Evolutionary conservation across 1,139 yeast species (phyloP), one percentile per base, ranked within the genome.

Genomic region (Eremothecium coryli): DNA sequence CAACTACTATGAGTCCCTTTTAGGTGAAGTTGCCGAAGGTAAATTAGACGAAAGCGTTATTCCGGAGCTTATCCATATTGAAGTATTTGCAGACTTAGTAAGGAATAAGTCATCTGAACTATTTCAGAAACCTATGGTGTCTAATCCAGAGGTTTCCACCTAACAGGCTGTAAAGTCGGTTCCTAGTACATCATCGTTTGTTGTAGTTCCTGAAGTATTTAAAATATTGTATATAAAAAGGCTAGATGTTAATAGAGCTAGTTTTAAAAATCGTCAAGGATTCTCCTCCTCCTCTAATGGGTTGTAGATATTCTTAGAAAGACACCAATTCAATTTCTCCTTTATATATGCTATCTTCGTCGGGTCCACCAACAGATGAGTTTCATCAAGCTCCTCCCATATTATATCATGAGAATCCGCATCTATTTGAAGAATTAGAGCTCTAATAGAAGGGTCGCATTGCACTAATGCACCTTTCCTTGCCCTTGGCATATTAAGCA

Each of bases 361-460:
- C 24, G 79, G 79, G 44, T 82, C 90, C 20, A 90, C 80, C 40
- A 90, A 64, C 18, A 90, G 60, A 58, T 90, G 96, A 1, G 93
- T 82, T 28, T 88, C 96, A 54, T 90, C 97, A 32, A 90, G 67
- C 49, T 88, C 97, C 39, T 77, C 82, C 12, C 79, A 66, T 4
- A 86, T 81, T 4, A 85, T 78, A 39, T 86, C 93, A 28, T 69
- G 62, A 31, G 46, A 43, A 26, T 71, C 72, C 0, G 82, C 63
- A 56, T 86, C 95, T 27, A 86, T 81, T 50, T 79, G 82, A 23
- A 88, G 61, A 4, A 90, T 82, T 34, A 90, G 65, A 0, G 97
- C 95, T 42, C 78, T 70, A 42, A 90, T 86, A 1, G 96, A 84
- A 1, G 98, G 96, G 56, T 90, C 98, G 58, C 96, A 62, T 35